These are phyloP conservation scores for Barnettozyma pratensis DNA, from an alignment of 805 yeast genomes.

Conservation along the genomic window DNA sequence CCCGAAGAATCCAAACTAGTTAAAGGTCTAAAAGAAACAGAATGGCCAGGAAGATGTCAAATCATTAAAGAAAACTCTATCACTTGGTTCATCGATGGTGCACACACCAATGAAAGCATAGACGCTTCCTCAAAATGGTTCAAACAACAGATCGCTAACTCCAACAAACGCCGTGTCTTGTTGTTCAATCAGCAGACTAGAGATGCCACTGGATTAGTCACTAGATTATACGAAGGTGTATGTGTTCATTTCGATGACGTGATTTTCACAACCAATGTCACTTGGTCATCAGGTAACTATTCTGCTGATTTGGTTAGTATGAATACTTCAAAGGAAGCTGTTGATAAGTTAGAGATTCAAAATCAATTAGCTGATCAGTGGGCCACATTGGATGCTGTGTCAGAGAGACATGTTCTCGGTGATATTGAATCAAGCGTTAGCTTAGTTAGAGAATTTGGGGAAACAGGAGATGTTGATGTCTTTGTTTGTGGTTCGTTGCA, in stretches of 20 bases:
- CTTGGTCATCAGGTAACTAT: slow-evolving; percentile 81
- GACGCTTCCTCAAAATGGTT: slow-evolving; percentile 84
- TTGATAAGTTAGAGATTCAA: slow-evolving; percentile 80
- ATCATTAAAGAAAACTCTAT: slow-evolving; percentile 42
- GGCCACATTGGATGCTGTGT: slow-evolving; percentile 43
- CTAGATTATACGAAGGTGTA: slow-evolving; percentile 42
- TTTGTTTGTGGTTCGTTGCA: slow-evolving; percentile 94
- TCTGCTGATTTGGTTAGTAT: slow-evolving; percentile 79
- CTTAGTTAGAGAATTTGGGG: slow-evolving; percentile 33
- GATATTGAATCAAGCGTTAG: slow-evolving; percentile 73
- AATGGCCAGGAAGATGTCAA: slow-evolving; percentile 98
- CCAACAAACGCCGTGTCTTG: slow-evolving; percentile 40
- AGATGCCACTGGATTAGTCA: slow-evolving; percentile 65
- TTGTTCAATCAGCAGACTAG: slow-evolving; percentile 94
- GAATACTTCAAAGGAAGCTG: slow-evolving; percentile 73
- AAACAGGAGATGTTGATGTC: slow-evolving; percentile 46
- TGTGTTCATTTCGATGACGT: slow-evolving; percentile 61
- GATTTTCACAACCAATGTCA: slow-evolving; percentile 84
- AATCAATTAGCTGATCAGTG: slow-evolving; percentile 67
- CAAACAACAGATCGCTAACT: slow-evolving; percentile 30
- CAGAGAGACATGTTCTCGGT: slow-evolving; percentile 49
- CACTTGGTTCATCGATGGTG: slow-evolving; percentile 92
- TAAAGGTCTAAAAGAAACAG: slow-evolving; percentile 58
- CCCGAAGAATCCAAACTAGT: slow-evolving; percentile 23
- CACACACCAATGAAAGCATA: slow-evolving; percentile 88